phyloP scores from a whole-genome alignment of 192 early-diverging fungal genomes.

The Podila epigama region DNA sequence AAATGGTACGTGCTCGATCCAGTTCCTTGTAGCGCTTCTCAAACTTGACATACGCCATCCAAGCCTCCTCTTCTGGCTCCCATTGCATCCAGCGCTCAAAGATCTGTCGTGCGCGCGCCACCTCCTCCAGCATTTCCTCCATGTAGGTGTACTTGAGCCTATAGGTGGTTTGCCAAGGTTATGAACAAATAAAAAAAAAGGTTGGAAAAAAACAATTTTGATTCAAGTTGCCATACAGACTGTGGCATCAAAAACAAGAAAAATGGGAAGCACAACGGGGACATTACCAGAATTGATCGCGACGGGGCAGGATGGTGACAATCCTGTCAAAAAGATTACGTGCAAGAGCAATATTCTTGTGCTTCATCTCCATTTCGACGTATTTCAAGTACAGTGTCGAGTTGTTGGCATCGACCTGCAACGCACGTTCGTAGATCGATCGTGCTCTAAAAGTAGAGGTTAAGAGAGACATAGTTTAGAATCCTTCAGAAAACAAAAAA shows the following conservation, averaged over 20 bases:
- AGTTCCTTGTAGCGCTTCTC: conserved; percentile 89
- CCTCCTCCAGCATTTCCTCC: conserved; percentile 96
- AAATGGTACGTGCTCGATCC: conserved; percentile 81
- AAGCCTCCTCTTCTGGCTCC: conserved; percentile 93
- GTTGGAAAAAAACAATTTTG: too few relatives aligned
- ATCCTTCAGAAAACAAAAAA: too few relatives aligned
- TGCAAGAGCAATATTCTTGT: conserved; percentile 91
- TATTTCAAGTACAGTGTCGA: conserved; percentile 91
- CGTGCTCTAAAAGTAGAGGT: conserved; percentile 62
- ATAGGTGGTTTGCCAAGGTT: not conserved
- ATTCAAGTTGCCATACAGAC: too few relatives aligned
- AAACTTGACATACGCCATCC: conserved; percentile 95
- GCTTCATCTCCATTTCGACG: conserved; percentile 98
- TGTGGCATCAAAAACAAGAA: too few relatives aligned
- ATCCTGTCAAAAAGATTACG: conserved; percentile 96
- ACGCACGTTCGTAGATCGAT: conserved; percentile 90
- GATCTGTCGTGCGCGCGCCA: conserved; percentile 85
- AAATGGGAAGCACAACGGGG: not conserved
- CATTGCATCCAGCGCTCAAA: conserved; percentile 99
- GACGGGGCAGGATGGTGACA: conserved; percentile 84
- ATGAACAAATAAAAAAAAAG: not conserved
- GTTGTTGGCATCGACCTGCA: conserved; percentile 90
- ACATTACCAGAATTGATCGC: conserved; percentile 78
- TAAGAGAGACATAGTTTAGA: not conserved
- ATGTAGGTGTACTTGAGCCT: conserved; percentile 97